Evolutionary conservation across 352 stramenopile genomes (phyloP), one percentile per base, ranked within the genome.

Genomic region (Pythium rishiriense): DNA sequence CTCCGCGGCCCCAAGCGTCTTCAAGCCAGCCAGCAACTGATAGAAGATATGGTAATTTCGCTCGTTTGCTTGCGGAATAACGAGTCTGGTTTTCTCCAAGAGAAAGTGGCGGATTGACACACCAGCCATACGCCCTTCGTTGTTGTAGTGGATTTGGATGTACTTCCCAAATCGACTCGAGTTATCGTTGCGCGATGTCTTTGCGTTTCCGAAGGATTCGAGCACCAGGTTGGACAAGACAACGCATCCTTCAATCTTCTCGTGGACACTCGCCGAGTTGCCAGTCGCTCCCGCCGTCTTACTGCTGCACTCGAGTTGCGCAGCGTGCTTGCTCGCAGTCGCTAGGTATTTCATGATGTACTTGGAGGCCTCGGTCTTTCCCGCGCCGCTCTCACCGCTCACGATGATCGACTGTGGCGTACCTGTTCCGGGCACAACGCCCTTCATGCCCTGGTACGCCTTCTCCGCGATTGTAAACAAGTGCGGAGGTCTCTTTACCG

Each of bases 331-430:
- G 61, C 85, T 94, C 3, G 83, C 83, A 1, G 84, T 87, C 5
- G 86, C 84, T 11, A 94, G 75, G 51, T 96, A 92, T 53, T 94
- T 93, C 84, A 93, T 91, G 14, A 93, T 90, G 64, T 98, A 97
- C 73, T 98, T 98, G 42, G 92, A 97, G 3, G 92, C 96, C 66
- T 98, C 93, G 0, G 94, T 98, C 75, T 98, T 98, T 9, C 94
- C 94, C 0, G 93, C 93, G 9, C 94, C 94, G 33, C 85, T 97
- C 61, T 98, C 94, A 26, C 94, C 94, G 22, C 87, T 97, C n/a
- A 98, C 92, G 28, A 98, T 79, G 69, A 98, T 98, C 0, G 87
- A 97, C 68, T 98, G 94, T 37, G 96, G 83, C 9, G 71, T 75
- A 1, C 82, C 80, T 2, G 68, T 73, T 0, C 83, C 83, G 11